These are phyloP conservation scores for Peniophora sp. DNA, from an alignment of 1,284 basidiomycete species.

Conservation along the genomic window DNA sequence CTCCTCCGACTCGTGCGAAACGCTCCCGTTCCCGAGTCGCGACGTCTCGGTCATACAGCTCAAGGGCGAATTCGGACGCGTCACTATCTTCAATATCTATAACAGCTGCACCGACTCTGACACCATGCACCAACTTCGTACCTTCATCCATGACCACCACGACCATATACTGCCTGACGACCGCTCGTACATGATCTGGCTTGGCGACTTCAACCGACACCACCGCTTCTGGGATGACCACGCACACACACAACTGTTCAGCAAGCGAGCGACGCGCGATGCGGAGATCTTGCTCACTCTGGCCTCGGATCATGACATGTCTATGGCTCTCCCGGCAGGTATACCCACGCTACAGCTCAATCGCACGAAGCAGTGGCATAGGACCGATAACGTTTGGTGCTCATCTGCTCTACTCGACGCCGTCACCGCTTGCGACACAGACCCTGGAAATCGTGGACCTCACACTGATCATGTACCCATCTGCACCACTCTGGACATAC, in stretches of 20 bases:
- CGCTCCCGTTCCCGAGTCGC: background rate
- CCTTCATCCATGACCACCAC: background rate
- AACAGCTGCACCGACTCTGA: background rate
- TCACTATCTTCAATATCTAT: conserved; percentile 4
- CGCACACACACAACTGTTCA: conserved; percentile 29
- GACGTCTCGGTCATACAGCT: background rate
- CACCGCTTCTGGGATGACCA: conserved; percentile 37
- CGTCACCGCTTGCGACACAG: conserved; percentile 14
- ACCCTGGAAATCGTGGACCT: conserved; percentile 8
- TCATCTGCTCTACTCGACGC: conserved; percentile 6
- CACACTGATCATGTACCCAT: conserved; percentile 23
- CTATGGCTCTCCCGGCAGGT: conserved; percentile 19
- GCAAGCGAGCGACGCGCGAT: conserved; percentile 5
- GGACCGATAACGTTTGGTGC: conserved; percentile 28
- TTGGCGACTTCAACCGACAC: conserved; percentile 44
- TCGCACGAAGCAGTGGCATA: conserved; percentile 19
- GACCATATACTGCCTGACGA: background rate
- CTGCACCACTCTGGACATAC: conserved; percentile 7
- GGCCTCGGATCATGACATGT: conserved; percentile 12
- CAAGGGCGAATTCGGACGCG: background rate
- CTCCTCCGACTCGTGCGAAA: background rate
- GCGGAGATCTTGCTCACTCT: conserved; percentile 17
- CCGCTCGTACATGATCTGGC: conserved; percentile 21
- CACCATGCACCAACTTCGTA: background rate
- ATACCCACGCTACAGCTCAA: conserved; percentile 21